Percentiles rank a stretch among this genome's conserved stretches.
Evolutionary conservation across 805 yeast species (phyloP).

Genomic region (Sporopachydermia lactativora): DNA sequence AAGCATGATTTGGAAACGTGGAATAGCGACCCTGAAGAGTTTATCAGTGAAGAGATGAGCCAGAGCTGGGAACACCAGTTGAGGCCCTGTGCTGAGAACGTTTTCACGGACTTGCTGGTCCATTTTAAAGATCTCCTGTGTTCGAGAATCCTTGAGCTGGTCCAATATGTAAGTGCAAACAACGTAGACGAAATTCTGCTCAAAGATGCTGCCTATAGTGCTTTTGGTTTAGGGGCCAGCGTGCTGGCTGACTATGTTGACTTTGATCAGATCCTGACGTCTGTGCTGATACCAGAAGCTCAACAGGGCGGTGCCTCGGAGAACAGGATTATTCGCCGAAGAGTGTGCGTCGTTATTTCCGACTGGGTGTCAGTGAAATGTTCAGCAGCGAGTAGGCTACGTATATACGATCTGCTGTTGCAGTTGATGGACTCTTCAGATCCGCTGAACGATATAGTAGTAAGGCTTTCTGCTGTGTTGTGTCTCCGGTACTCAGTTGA

Average conservation of each 20-base stretch:
- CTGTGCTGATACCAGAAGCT: slow-evolving; percentile 57
- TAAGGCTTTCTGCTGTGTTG: slow-evolving; percentile 57
- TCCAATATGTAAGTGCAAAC: slow-evolving; percentile 8
- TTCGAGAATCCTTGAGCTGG: slow-evolving; percentile 3
- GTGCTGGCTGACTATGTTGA: slow-evolving; percentile 53
- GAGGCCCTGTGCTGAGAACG: slow-evolving; percentile 70
- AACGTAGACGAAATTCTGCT: slow-evolving; percentile 36
- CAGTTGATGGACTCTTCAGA: slow-evolving; percentile 32
- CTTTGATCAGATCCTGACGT: slow-evolving; percentile 47
- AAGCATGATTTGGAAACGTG: slow-evolving; percentile 73
- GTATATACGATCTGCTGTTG: slow-evolving; percentile 44
- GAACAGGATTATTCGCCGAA: slow-evolving; percentile 52
- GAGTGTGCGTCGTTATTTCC: slow-evolving; percentile 60
- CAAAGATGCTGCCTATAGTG: slow-evolving; percentile 70
- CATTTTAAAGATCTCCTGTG: slow-evolving; percentile 9
- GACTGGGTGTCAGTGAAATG: slow-evolving; percentile 72
- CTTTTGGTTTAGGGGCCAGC: slow-evolving; percentile 66
- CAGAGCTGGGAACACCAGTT: slow-evolving; percentile 74
- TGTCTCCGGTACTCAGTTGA: slow-evolving; percentile 57
- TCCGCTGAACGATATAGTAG: slow-evolving; percentile 60
- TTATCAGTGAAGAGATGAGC: slow-evolving; percentile 70
- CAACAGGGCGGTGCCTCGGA: slow-evolving; percentile 30
- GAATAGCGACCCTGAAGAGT: slow-evolving; percentile 83
- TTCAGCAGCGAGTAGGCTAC: slow-evolving; percentile 38
- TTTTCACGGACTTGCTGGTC: slow-evolving; percentile 10